These are phyloP conservation scores for Aureobasidium melanogenum DNA, from an alignment of 2,329 filamentous ascomycete species.

Conservation along the genomic window DNA sequence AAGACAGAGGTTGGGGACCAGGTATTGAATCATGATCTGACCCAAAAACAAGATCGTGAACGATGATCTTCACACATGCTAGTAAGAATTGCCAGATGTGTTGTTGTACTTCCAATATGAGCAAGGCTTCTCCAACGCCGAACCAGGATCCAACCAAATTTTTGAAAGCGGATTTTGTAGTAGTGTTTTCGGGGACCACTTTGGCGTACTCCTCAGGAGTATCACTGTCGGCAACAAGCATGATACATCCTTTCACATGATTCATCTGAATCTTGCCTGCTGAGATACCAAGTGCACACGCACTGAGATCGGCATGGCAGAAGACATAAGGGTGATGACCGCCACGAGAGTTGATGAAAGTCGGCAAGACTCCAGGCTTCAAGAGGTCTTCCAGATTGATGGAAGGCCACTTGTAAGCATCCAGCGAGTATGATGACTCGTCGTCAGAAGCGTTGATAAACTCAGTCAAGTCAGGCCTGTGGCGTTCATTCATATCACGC, in stretches of 20 bases:
- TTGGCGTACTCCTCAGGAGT: conserved; percentile 22
- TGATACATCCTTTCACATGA: conserved; percentile 15
- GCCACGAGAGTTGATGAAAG: conserved; percentile 46
- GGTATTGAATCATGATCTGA: conserved; percentile 14
- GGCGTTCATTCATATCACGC: conserved; percentile 38
- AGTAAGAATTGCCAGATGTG: conserved; percentile 41
- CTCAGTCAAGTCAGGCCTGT: conserved; percentile 44
- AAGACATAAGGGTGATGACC: conserved; percentile 32
- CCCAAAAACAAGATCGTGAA: conserved; percentile 40
- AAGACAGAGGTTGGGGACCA: conserved; percentile 10
- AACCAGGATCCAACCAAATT: conserved; percentile 8
- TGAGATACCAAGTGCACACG: background rate
- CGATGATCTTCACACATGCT: conserved; percentile 36
- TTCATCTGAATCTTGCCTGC: background rate
- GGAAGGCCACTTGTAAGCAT: conserved; percentile 42
- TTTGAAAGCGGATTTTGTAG: background rate
- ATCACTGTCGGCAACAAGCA: conserved; percentile 19
- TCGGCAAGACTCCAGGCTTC: conserved; percentile 34
- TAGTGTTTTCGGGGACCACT: conserved; percentile 27
- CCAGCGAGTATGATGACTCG: conserved; percentile 14
- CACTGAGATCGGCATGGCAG: background rate
- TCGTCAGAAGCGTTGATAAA: conserved; percentile 18
- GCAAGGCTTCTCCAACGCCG: conserved; percentile 20
- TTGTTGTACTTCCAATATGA: conserved; percentile 44
- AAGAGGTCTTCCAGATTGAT: conserved; percentile 51